Conservation (phyloP, 371 early-diverging fungal species). For the Apophysomyces sp. region DNA sequence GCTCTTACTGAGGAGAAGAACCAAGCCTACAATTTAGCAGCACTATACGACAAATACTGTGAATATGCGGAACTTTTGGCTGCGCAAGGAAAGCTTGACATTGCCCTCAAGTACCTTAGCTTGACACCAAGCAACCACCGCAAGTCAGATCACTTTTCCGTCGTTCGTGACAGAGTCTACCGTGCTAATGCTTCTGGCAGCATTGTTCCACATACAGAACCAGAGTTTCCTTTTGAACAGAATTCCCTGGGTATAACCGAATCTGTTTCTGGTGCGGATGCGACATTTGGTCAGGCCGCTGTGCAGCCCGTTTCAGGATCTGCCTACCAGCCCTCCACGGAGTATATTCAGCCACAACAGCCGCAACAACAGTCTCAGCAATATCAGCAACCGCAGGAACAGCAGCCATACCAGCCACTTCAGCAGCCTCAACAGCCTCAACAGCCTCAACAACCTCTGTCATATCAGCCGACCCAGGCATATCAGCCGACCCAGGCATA, state of each 20-base stretch:
- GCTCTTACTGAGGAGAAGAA: constrained; percentile 46
- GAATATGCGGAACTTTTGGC: constrained; percentile 85
- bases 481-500: not conserved
- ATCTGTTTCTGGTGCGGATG: constrained; percentile 6
- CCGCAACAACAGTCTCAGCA: constrained; percentile 6
- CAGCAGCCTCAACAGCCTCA: no score
- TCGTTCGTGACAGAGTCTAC: constrained; percentile 78
- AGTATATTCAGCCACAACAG: constrained; percentile 7
- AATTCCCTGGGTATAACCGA: constrained; percentile 9
- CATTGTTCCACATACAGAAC: constrained; percentile 34
- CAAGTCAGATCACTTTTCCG: constrained; percentile 54
- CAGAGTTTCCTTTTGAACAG: constrained; percentile 62
- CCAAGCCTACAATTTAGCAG: constrained; percentile 59
- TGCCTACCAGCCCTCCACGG: constrained; percentile 3
- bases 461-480: not conserved
- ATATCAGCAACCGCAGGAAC: not conserved
- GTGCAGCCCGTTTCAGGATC: constrained; percentile 1
- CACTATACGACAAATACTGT: constrained; percentile 82
- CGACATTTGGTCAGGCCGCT: constrained; percentile 3
- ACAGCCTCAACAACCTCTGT: not conserved
- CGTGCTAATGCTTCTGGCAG: constrained; percentile 41
- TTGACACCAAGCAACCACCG: constrained; percentile 69
- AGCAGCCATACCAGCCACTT: no score
- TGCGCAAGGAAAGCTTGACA: constrained; percentile 71
- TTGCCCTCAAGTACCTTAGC: constrained; percentile 76